Evolutionary conservation across 2,329 filamentous ascomycete species (phyloP), one percentile per base, ranked within the genome.

Genomic region (Aspergillus sp.): DNA sequence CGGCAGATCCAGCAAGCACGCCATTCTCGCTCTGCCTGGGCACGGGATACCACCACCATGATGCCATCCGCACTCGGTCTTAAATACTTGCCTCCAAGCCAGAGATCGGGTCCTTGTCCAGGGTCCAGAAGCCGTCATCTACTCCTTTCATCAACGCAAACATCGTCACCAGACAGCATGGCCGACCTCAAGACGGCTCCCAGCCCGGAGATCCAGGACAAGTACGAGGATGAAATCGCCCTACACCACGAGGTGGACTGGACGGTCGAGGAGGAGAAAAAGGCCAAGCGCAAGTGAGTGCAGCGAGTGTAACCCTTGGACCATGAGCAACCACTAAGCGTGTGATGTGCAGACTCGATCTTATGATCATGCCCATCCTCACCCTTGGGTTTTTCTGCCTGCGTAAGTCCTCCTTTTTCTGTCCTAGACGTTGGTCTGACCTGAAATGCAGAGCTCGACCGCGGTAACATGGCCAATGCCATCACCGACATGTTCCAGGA

Each of bases 401-500:
- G 8, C 74, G 54, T 57, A 57, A 43, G 48, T 3, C n/a, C 15
- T 8, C 22, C 8, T 28, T 22, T 13, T 9, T 23, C 25, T 9
- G 9, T 34, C 7, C 3, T 4, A 0, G 13, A 50, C 34, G 31
- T 6, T 23, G 2, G 7, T 19, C 23, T 50, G 19, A 30, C 15
- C 15, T 19, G 7, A 13, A n/a, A 11, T 1, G 9, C 19, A 59
- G 57, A 74, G 19, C 66, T 73, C 49, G 73, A 76, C 49, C 70
- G 72, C 0, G 73, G 73, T 1, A 82, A 81, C 62, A 84, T 76
- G 55, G 81, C 80, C 60, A 84, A 82, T 46, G 83, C 83, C 4
- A 66, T 85, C 55, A 85, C 83, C 3, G 82, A 84, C 47, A 81
- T 77, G 2, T 83, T 85, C 66, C 80, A 83, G 51, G 70, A 77